Evolutionary conservation across 169 alveolate genomes (phyloP), one percentile per base, ranked within the genome.

Genomic region (Toxoplasma gondii): DNA sequence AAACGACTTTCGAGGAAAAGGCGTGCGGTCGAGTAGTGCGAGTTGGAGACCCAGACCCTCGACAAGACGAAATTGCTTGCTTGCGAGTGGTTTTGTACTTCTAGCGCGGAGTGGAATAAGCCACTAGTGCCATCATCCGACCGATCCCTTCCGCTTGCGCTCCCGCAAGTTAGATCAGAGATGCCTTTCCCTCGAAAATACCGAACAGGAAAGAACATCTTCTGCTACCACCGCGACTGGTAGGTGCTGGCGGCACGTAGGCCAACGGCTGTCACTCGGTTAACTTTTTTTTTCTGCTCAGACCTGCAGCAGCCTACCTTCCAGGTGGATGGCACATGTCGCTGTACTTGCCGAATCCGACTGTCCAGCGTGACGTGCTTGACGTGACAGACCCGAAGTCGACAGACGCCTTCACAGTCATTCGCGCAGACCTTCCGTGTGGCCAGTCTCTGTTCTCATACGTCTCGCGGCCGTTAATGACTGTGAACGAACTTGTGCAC

Each of bases 241-340:
- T 39, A 39, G 41, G 41, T 39, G 41, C 0, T 39, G 41, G 78
- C 78, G 78, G 78, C 78, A 19, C 29, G 27, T 64, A 0, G 69
- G 69, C 34, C 27, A 7, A 19, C 12, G 78, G 78, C 78, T 24
- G 5, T 24, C 36, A 64, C 27, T 19, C 1, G 78, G 12, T 64
- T 24, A 19, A 29, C n/a, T 2, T 64, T 10, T 29, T 29, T 5
- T 41, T 12, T 36, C 10, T 4, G 90, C 0, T 0, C 90, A 82
- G 90, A 36, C 69, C 90, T 36, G n/a, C 58, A 7, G 67, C 69
- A 7, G 31, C 69, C 54, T 49, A 82, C 69, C 90, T 82, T 17
- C 90, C 90, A n/a, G 67, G 22, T 41, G 90, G 90, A 17, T 82
- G 90, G 90, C 69, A 82, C 38, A 82, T 82, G 90, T 39, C 67